These are phyloP conservation scores for Tulasnella sp. DNA, from an alignment of 768 basidiomycete species.

Conservation along the genomic window DNA sequence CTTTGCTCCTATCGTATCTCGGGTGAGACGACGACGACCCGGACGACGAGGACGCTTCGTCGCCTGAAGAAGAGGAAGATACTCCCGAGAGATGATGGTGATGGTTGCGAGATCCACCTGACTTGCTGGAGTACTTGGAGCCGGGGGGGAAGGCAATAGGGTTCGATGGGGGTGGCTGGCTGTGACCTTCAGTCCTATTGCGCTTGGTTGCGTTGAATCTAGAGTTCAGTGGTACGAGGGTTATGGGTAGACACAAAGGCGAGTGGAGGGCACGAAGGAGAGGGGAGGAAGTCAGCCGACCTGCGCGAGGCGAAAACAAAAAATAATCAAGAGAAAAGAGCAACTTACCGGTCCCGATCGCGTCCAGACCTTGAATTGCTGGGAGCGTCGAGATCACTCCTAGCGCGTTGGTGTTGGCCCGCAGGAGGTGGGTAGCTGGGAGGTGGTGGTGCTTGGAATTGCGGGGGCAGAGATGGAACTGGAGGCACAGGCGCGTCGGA, in stretches of 20 bases:
- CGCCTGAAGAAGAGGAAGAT: constrained; percentile 12
- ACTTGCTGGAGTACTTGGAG: background rate
- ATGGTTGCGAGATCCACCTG: background rate
- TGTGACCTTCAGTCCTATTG: background rate
- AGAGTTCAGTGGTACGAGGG: background rate
- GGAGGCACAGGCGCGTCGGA: constrained; percentile 13
- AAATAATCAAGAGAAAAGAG: background rate
- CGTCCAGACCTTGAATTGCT: background rate
- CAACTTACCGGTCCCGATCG: constrained; percentile 5
- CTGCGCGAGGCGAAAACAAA: background rate
- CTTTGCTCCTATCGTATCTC: background rate
- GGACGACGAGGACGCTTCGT: constrained; percentile 22
- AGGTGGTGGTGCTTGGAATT: constrained; percentile 25
- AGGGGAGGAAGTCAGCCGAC: constrained; percentile 1
- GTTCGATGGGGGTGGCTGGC: background rate
- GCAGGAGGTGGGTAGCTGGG: constrained; percentile 16
- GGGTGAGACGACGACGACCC: background rate
- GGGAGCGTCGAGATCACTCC: constrained; percentile 13
- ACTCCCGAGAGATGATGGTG: constrained; percentile 8
- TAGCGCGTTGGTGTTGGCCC: background rate
- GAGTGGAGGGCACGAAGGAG: background rate
- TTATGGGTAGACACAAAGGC: background rate
- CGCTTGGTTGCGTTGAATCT: background rate
- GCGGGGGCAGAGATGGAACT: constrained; percentile 18
- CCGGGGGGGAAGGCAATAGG: background rate